These are phyloP conservation scores for Schizopora paradoxa DNA, from an alignment of 1,284 basidiomycete genomes.

Conservation along the genomic window DNA sequence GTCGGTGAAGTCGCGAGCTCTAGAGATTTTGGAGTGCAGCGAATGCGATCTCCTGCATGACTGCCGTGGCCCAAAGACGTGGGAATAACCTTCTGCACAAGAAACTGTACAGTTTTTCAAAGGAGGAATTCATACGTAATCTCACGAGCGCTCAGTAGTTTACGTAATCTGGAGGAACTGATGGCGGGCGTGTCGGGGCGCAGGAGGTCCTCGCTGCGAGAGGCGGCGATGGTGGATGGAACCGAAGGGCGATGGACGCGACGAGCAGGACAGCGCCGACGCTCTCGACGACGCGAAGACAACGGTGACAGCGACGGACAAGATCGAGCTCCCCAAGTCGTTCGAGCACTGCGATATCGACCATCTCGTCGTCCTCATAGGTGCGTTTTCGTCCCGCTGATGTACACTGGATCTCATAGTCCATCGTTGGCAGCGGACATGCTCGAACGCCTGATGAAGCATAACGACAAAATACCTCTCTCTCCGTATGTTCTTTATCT, in stretches of 20 bases:
- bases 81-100: not conserved
- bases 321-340: constrained; percentile 66
- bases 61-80: not conserved
- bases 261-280: constrained; percentile 5
- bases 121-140: not conserved
- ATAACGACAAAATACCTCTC: constrained; percentile 90
- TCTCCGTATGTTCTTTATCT: constrained; percentile 53
- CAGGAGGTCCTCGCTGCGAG: not conserved
- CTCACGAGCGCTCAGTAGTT: not conserved
- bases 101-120: constrained; percentile 8
- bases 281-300: not conserved
- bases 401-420: constrained; percentile 10
- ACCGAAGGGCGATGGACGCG: not conserved
- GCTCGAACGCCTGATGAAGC: constrained; percentile 85
- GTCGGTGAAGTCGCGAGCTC: constrained; percentile 26
- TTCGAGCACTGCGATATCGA: constrained; percentile 79
- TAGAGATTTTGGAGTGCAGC: constrained; percentile 8
- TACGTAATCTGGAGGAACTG: not conserved
- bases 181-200: not conserved
- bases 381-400: constrained; percentile 35
- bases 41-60: not conserved
- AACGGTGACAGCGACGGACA: constrained; percentile 60
- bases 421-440: constrained; percentile 67
- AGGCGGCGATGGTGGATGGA: constrained; percentile 4
- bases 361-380: constrained; percentile 79